Base-by-base conservation (phyloP, 768 basidiomycete genomes). In the Boletales sp. region DNA sequence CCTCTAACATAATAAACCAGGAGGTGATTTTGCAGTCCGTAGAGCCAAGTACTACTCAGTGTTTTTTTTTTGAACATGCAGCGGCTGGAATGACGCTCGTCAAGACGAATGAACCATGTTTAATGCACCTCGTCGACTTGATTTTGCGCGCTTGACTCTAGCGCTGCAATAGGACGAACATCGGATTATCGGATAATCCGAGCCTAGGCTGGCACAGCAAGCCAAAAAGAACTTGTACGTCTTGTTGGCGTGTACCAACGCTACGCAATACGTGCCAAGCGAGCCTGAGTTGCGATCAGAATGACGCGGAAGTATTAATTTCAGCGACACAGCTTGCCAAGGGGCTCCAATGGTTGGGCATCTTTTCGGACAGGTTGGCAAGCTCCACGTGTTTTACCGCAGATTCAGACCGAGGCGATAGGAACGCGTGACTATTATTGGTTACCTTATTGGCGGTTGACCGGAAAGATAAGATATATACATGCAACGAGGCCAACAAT, bases 241-340 rank as follows among this genome's bases (percentile, higher is more conserved):
- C 8, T 10, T 17, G 18, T 21, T 44, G 43, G 48, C 19, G 4
- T 33, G 15, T 35, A 39, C 42, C 42, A 51, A 33, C 13, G n/a
- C 3, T 7, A 30, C 25, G n/a, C 15, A 15, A 34, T 34, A 7
- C 13, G 11, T 34, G 34, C 25, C 34, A 34, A 12, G 12, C 13
- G 34, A 5, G 13, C 34, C 12, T 34, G 12, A 15, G 34, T 15
- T 34, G 5, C 8, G 31, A 25, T 2, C 39, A 47, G 21, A 36
- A 17, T 34, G 44, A 34, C 49, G 37, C 28, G 12, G 45, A n/a
- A 19, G 38, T 40, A 31, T 21, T 43, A n/a, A 34, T n/a, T 32
- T 37, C 2, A 14, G 48, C 30, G n/a, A 19, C 49, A 62, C 59
- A 59, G 60, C 60, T 60, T 57, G 52, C 51, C 60, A 62, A 61